Base-by-base conservation (phyloP, 495 filamentous ascomycete genomes). In the Neurospora africana region DNA sequence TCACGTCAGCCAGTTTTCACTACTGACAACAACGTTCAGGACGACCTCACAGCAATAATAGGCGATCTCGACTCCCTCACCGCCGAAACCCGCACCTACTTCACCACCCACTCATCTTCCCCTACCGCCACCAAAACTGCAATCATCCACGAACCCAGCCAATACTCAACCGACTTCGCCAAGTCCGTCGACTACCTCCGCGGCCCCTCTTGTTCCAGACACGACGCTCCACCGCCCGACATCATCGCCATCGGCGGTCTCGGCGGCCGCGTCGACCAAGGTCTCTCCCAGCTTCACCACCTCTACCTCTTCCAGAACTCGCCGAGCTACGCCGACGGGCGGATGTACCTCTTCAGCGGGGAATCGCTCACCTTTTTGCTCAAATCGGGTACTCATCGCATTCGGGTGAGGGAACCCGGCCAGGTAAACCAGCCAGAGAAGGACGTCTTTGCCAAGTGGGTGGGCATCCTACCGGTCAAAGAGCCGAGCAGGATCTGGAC, bases 191-290 rank as follows among this genome's bases (percentile, higher is more conserved):
- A 80, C 38, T 74, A 83, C 73, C 77, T 86, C 72, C 81, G 84
- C 35, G 71, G 71, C 1, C 43, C 30, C 33, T 47, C 23, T 69
- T 19, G 30, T 19, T 15, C 53, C 23, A 43, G 30, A n/a, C 68
- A 72, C 58, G 69, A 76, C 40, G 65, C 23, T 15, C 68, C 78
- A 23, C 76, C 78, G 23, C 72, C 76, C 38, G 81, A 86, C 73
- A 83, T 95, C 68, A 83, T 95, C 38, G 87, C 91, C 36, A 78
- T 95, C n/a, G 95, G 95, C 30, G 91, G 93, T 19, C 86, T 98
- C 1, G 92, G 91, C 27, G 96, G 96, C 4, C 88, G 95, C 36
- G 92, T 97, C 8, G 95, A 99, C 79, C 96, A 98, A 74, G 94
- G 90, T 5, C 86, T 99, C 38, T 93, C 93, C 37, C 90, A 95